Evolutionary conservation across 192 early-diverging fungal species (phyloP).

Genomic region (Coemansia sp.): DNA sequence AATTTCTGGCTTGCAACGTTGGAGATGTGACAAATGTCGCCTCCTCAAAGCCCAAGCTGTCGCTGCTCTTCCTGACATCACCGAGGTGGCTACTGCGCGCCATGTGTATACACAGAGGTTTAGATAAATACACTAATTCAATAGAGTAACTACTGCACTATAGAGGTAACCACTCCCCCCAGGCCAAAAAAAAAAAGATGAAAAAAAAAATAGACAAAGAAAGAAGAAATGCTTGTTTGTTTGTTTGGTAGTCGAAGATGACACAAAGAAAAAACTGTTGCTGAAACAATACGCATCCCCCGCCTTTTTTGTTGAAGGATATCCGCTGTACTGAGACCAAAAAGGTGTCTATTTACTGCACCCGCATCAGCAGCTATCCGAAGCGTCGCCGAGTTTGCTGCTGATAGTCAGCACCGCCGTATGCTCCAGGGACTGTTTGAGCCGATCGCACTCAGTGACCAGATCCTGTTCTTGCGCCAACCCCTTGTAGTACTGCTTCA

Average conservation of each 20-base stretch:
- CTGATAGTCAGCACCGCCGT: slow-evolving; percentile 30
- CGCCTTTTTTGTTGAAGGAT: neutral
- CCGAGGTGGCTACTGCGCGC: neutral
- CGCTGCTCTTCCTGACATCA: slow-evolving; percentile 13
- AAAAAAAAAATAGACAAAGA: neutral
- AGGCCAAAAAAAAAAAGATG: neutral
- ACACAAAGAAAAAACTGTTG: neutral
- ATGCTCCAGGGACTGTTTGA: slow-evolving; percentile 34
- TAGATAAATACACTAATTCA: neutral
- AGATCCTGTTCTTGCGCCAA: slow-evolving; percentile 30
- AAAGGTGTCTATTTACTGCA: neutral
- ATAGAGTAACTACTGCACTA: slow-evolving; percentile 1
- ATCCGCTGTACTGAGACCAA: neutral
- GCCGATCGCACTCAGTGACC: slow-evolving; percentile 30
- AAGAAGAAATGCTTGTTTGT: neutral
- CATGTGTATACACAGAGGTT: neutral
- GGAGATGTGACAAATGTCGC: slow-evolving; percentile 34
- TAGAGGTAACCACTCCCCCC: slow-evolving; percentile 1
- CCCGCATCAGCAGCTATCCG: neutral
- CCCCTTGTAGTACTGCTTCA: slow-evolving; percentile 19
- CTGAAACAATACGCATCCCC: neutral
- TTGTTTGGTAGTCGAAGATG: neutral
- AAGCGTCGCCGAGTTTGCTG: neutral
- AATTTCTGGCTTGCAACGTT: neutral
- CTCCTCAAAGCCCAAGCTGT: slow-evolving; percentile 34